Conservation (phyloP, 257 asterid species). For the Solanum piurae region DNA sequence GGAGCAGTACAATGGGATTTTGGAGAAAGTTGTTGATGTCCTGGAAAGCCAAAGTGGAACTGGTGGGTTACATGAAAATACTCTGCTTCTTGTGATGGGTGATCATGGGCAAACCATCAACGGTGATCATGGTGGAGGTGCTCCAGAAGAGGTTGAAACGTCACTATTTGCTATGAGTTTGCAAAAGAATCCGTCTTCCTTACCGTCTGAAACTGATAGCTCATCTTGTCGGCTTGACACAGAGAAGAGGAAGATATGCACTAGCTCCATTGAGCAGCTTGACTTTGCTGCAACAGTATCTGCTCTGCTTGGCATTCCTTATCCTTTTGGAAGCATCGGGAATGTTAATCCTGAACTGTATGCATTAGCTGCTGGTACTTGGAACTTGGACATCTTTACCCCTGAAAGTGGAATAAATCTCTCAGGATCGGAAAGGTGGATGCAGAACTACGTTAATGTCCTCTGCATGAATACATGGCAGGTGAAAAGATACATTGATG, state of each 20-base stretch:
- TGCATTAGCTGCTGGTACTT: slow-evolving; percentile 42
- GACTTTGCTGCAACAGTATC: not conserved
- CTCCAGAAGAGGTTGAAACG: not conserved
- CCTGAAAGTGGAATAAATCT: slow-evolving; percentile 18
- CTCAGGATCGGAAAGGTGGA: slow-evolving; percentile 44
- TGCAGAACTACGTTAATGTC: slow-evolving; percentile 58
- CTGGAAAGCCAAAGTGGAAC: not conserved
- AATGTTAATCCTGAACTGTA: not conserved
- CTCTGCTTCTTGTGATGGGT: not conserved
- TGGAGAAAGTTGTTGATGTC: not conserved
- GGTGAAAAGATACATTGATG: slow-evolving; percentile 95
- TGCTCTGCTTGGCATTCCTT: not conserved
- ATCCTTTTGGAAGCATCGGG: not conserved
- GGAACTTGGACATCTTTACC: slow-evolving; percentile 27
- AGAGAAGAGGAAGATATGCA: not conserved
- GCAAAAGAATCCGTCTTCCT: not conserved
- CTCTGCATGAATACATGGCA: slow-evolving; percentile 99
- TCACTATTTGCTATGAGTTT: not conserved
- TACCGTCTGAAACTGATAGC: not conserved
- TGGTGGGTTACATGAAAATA: not conserved
- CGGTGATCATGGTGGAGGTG: not conserved
- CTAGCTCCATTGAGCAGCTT: not conserved
- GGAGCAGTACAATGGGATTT: not conserved
- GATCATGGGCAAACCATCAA: not conserved
- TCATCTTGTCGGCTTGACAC: not conserved